Base-by-base conservation (phyloP, 2,329 filamentous ascomycete species). In the Arachnomyces sp. region DNA sequence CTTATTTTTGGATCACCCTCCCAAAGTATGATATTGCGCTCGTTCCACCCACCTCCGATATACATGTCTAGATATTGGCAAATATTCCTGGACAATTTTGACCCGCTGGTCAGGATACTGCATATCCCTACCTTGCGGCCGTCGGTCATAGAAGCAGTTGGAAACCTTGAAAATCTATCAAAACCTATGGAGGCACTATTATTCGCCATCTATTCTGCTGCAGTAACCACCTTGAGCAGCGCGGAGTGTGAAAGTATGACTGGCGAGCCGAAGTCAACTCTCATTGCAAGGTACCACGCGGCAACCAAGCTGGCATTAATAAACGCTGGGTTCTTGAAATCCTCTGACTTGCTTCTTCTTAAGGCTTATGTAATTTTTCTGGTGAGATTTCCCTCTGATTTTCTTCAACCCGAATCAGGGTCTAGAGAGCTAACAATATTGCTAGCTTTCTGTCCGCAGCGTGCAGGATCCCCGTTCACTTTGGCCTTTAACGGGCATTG, bases 21-120 rank as follows among this genome's bases (percentile, higher is more conserved):
- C 20, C 28, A 9, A 35, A 9, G 18, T n/a, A 7, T 13, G 1
- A 31, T 28, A 9, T 31, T 53, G 7, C 37, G 37, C 15, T 32
- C 48, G 15, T 40, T 56, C 4, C 55, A 57, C 34, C 53, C 53
- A 5, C 34, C 47, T 7, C 45, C 46, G 7, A 42, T 49, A 12
- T 42, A 50, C 32, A 74, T 84, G 28, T 81, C 85, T 52, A 72
- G 73, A 37, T 69, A 89, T 5, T 89, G 84, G 84, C 82, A 88
- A 58, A 68, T 79, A 12, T 89, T 80, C 49, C 65, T 87, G 8
- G 79, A 85, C 37, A 78, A 84, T 45, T 77, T 88, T 43, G 82
- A 88, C 52, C 83, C 84, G 0, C 57, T 86, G 37, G 74, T 78
- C 46, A 88, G 86, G 56, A 56, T 78, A 34, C 77, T 84, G 28